Conservation (phyloP, 1,139 yeast species). For the Yamadazyma oceani region DNA sequence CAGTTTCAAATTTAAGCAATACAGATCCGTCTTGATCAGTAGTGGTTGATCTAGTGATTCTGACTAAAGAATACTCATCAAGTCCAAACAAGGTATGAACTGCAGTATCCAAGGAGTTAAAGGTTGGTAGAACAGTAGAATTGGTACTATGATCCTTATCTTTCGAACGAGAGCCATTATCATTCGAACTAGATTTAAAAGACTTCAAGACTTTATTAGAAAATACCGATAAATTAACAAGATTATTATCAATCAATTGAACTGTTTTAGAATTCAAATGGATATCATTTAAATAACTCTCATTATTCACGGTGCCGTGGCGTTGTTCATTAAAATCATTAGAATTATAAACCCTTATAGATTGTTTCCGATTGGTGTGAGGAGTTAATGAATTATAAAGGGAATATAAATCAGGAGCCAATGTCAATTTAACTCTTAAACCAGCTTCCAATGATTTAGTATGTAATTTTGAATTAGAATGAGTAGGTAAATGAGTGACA, state of each 20-base stretch:
- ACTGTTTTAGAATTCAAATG: slow-evolving; percentile 23
- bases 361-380: slow-evolving; percentile 20
- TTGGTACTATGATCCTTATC: no score
- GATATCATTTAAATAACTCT: slow-evolving; percentile 15
- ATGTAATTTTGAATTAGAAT: slow-evolving; percentile 34
- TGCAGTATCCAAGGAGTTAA: slow-evolving; percentile 48
- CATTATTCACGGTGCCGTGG: slow-evolving; percentile 8
- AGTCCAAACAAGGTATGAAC: slow-evolving; percentile 41
- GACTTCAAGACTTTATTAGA: slow-evolving; percentile 37
- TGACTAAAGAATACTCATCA: slow-evolving; percentile 42
- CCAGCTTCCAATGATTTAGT: slow-evolving; percentile 56
- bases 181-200: slow-evolving; percentile 16
- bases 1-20: slow-evolving; percentile 53
- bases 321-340: slow-evolving; percentile 2
- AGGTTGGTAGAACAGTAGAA: slow-evolving; percentile 30
- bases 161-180: no score
- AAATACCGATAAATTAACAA: slow-evolving; percentile 36
- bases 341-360: slow-evolving; percentile 9
- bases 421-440: slow-evolving; percentile 46
- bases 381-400: slow-evolving; percentile 47
- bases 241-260: slow-evolving; percentile 37
- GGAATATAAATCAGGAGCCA: slow-evolving; percentile 43
- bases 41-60: slow-evolving; percentile 57
- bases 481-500: slow-evolving; percentile 8
- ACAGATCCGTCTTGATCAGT: slow-evolving; percentile 51